Evolutionary conservation across 2,329 filamentous ascomycete genomes (phyloP).

Genomic region (Ascochyta clinopodiicola): DNA sequence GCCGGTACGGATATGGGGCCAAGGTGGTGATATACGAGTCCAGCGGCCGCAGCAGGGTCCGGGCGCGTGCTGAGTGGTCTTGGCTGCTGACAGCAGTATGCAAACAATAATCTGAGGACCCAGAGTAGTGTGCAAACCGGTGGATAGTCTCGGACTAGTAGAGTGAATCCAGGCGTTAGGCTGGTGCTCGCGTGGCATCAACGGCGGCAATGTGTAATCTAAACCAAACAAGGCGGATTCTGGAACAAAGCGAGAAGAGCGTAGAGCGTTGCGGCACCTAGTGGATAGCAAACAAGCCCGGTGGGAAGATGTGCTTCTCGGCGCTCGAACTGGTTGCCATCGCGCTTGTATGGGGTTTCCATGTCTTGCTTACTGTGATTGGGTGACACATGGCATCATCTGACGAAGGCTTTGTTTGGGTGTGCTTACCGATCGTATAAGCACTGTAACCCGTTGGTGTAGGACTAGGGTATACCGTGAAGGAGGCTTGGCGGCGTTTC

Average conservation of each 20-base stretch:
- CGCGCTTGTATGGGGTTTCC: conserved; percentile 6
- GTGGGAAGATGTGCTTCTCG: neutral
- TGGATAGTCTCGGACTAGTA: conserved; percentile 1
- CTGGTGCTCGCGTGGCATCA: conserved; percentile 13
- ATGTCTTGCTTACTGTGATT: conserved; percentile 18
- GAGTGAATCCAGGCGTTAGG: conserved; percentile 1
- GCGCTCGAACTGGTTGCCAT: conserved; percentile 5
- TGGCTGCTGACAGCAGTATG: conserved; percentile 3
- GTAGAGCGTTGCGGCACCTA: neutral
- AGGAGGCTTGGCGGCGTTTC: conserved; percentile 6
- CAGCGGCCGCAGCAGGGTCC: conserved; percentile 13
- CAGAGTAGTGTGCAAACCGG: neutral
- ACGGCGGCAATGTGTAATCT: conserved; percentile 2
- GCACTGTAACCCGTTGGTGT: conserved; percentile 4
- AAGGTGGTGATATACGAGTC: conserved; percentile 34
- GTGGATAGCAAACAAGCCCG: conserved; percentile 7
- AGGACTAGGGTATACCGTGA: neutral
- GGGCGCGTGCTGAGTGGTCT: conserved; percentile 10
- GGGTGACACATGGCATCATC: conserved; percentile 15
- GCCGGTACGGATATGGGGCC: conserved; percentile 18
- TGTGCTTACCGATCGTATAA: conserved; percentile 6
- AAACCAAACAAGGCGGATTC: neutral
- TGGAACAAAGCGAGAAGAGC: neutral
- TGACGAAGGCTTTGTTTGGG: conserved; percentile 13
- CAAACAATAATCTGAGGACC: neutral